Evolutionary conservation across 768 basidiomycete genomes (phyloP).

Genomic region (Hygrophorus russula): DNA sequence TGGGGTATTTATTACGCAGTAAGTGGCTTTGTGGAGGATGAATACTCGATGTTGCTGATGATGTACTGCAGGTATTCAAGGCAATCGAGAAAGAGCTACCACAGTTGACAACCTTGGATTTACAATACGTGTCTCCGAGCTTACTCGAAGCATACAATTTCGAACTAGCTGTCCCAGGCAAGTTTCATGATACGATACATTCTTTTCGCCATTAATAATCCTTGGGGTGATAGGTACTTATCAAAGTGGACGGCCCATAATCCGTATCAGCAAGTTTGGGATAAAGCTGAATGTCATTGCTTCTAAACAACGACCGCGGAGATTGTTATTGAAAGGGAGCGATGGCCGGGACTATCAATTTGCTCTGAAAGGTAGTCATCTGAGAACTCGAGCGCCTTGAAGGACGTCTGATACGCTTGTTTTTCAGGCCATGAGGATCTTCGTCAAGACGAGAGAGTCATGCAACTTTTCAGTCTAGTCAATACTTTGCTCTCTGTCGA

Average conservation of each 20-base stretch:
- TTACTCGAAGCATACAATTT: conserved; percentile 81
- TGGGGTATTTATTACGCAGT: conserved; percentile 99
- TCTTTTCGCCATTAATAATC: neutral
- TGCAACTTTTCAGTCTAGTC: conserved; percentile 96
- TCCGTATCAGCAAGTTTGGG: conserved; percentile 75
- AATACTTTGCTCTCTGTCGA: conserved; percentile 91
- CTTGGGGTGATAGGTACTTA: conserved; percentile 59
- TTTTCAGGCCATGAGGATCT: conserved; percentile 91
- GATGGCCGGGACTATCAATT: conserved; percentile 94
- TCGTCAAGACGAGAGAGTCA: conserved; percentile 96
- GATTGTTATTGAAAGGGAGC: conserved; percentile 75
- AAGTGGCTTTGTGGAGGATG: conserved; percentile 17
- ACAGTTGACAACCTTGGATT: conserved; percentile 76
- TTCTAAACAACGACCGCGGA: conserved; percentile 93
- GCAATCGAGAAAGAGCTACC: conserved; percentile 92
- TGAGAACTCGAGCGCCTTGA: neutral
- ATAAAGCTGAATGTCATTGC: conserved; percentile 88
- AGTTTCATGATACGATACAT: conserved; percentile 8
- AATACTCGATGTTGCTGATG: neutral
- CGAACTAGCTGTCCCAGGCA: conserved; percentile 93
- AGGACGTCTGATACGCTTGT: conserved; percentile 2
- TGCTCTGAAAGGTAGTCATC: conserved; percentile 63
- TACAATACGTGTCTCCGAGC: conserved; percentile 95
- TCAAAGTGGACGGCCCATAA: conserved; percentile 74
- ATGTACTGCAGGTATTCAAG: conserved; percentile 67